Base-by-base conservation (phyloP, 306 rosid species). In the Malus fusca region DNA sequence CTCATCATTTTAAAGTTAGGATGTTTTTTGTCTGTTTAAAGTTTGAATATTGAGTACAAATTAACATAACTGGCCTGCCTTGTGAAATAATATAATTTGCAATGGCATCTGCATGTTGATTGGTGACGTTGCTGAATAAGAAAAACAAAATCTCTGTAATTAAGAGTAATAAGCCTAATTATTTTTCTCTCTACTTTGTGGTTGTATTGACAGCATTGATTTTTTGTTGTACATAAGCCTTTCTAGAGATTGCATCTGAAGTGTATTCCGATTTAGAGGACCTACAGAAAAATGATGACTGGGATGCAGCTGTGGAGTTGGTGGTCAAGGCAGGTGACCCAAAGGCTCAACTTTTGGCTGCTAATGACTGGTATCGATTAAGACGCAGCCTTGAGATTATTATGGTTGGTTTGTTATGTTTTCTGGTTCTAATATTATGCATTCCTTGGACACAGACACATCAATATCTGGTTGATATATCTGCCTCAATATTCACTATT, bases 261-360 rank as follows among this genome's bases (percentile, higher is more conserved):
- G 97, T 75, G 72, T 66, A 58, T 82, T 66, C 78, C 7, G 96
- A 90, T 82, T 85, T 89, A 77, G 92, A 84, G 46, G 90, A 85
- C 60, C 83, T 95, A 43, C 92, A 88, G 73, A 89, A 82, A 80
- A 79, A 74, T 48, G 88, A 80, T 33, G 88, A 92, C 79, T 95
- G 97, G 97, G 92, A 89, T 81, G 73, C 88, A 61, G 97, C 97
- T 67, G 97, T 95, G 78, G 90, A 89, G 79, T 83, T 95, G 85
- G 96, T 95, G 75, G 90, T 92, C 78, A 87, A 90, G 40, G 97
- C 97, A 30, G 98, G 97, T 69, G 96, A 92, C 75, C 90, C 93
- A 31, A 92, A 87, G 78, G 98, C 89, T 75, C 86, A 84, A 79
- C 30, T 75, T 58, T 56, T 95, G 76, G 76, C 97, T 69, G 74